Conservation (phyloP, 192 early-diverging fungal genomes). For the Backusella liffmaniae region DNA sequence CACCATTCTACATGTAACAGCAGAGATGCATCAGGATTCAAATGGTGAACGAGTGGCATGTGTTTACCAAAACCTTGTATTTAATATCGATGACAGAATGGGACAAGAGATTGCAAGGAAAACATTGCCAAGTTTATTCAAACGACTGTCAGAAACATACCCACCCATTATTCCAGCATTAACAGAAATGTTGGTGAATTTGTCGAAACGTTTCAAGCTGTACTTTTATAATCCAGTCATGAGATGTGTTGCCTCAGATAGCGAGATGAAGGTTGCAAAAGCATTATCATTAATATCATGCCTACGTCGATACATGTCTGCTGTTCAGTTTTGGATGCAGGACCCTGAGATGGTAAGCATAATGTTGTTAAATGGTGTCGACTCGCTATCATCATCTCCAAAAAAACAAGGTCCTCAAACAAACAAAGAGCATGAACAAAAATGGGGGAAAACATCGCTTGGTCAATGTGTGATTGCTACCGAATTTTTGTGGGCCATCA, state of each 20-base stretch:
- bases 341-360: slow-evolving; percentile 55
- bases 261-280: slow-evolving; percentile 40
- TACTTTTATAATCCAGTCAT: slow-evolving; percentile 55
- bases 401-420: background rate
- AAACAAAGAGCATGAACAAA: background rate
- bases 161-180: slow-evolving; percentile 41
- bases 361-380: slow-evolving; percentile 50
- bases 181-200: slow-evolving; percentile 35
- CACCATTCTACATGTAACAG: slow-evolving; percentile 11
- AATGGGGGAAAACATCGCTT: slow-evolving; percentile 51
- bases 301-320: slow-evolving; percentile 43
- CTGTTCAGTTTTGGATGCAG: slow-evolving; percentile 55
- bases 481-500: slow-evolving; percentile 51
- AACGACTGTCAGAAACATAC: slow-evolving; percentile 38
- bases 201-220: slow-evolving; percentile 34
- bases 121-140: slow-evolving; percentile 46
- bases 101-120: slow-evolving; percentile 39
- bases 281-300: slow-evolving; percentile 44
- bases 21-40: slow-evolving; percentile 21
- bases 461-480: slow-evolving; percentile 52
- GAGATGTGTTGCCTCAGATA: slow-evolving; percentile 53
- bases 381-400: slow-evolving; percentile 14
- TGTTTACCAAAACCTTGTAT: slow-evolving; percentile 22
- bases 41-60: slow-evolving; percentile 14
- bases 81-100: slow-evolving; percentile 30